Evolutionary conservation across 1,139 yeast genomes (phyloP).

Genomic region (Zygosaccharomyces sapae): DNA sequence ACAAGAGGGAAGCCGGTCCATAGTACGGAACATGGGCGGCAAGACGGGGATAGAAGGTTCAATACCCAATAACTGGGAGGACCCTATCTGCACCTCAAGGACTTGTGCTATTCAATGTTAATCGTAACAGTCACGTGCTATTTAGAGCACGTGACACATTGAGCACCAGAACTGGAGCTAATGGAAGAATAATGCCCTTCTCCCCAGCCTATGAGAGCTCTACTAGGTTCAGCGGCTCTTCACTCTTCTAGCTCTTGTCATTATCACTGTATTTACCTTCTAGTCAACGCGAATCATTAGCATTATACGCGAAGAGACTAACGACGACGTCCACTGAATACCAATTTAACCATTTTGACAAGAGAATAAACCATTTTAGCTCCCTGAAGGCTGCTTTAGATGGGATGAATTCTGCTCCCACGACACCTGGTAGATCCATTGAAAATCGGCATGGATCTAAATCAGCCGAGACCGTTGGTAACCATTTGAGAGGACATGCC

Average conservation of each 20-base stretch:
- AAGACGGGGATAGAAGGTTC: background rate
- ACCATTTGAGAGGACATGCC: slow-evolving; percentile 16
- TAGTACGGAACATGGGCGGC: background rate
- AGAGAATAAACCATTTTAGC: background rate
- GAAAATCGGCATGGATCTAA: background rate
- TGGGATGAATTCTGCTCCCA: slow-evolving; percentile 3
- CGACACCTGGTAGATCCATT: slow-evolving; percentile 1
- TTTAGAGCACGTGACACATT: too few species aligned
- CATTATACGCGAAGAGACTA: background rate
- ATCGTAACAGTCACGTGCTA: too few species aligned
- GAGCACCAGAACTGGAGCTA: too few species aligned
- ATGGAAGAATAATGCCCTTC: too few species aligned
- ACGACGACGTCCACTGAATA: background rate
- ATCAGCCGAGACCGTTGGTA: background rate
- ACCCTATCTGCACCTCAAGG: too few species aligned
- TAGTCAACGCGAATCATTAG: background rate
- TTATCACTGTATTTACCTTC: background rate
- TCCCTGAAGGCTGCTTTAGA: background rate
- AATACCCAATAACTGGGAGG: too few species aligned
- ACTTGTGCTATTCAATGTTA: too few species aligned
- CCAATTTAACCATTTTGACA: background rate
- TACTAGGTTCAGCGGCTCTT: too few species aligned
- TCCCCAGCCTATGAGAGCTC: too few species aligned
- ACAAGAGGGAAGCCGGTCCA: background rate
- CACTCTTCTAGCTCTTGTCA: too few species aligned